phyloP scores from a whole-genome alignment of 257 asterid species.

The Solanum lignicaule region DNA sequence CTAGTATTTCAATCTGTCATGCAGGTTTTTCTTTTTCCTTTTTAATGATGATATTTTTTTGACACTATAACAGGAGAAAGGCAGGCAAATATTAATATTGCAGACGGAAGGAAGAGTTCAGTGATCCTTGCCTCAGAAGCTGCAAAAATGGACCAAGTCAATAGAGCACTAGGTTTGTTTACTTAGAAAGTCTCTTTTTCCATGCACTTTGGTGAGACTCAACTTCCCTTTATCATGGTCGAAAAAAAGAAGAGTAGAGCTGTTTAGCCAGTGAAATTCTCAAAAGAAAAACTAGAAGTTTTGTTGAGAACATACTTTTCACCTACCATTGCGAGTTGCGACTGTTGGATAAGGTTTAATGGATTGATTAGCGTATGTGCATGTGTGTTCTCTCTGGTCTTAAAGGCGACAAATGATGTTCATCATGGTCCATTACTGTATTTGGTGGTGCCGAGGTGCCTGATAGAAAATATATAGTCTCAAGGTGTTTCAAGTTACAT shows the following conservation, averaged over 20 bases:
- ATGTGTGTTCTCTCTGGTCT: neutral
- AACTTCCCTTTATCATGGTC: neutral
- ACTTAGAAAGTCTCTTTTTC: neutral
- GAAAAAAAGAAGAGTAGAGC: neutral
- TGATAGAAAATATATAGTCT: neutral
- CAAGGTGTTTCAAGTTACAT: neutral
- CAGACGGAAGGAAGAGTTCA: conserved; percentile 62
- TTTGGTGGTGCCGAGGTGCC: neutral
- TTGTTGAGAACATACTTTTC: neutral
- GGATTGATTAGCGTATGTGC: neutral
- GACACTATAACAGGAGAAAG: conserved; percentile 55
- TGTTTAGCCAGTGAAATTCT: neutral
- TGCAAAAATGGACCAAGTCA: conserved; percentile 75
- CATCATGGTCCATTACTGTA: neutral
- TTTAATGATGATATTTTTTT: neutral
- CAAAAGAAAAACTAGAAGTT: neutral
- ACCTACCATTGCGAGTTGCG: neutral
- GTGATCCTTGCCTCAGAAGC: conserved; percentile 88
- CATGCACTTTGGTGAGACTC: neutral
- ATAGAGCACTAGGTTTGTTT: conserved; percentile 71
- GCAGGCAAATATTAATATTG: conserved; percentile 75
- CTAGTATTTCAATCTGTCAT: neutral
- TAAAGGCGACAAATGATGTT: neutral
- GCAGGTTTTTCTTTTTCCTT: neutral
- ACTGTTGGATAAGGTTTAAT: neutral